A percentile compares a stretch with the other conserved stretches of the same genome.
Conservation (phyloP, 306 rosid genomes). For the Mimosa pudica region DNA sequence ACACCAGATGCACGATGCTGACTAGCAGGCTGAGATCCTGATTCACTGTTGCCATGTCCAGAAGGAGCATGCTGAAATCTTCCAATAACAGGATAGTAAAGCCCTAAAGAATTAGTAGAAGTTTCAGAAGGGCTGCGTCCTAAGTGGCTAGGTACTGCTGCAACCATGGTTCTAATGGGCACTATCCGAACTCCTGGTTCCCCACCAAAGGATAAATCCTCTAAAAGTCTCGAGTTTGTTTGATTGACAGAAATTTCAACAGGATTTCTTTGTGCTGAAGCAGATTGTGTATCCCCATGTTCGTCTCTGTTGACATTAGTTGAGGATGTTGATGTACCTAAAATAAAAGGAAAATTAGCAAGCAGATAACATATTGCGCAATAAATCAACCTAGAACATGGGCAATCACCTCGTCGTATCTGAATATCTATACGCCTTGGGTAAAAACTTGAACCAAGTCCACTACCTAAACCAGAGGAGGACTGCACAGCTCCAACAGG, state of each 20-base stretch:
- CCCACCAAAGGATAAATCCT: slow-evolving; percentile 53
- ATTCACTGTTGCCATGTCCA: slow-evolving; percentile 58
- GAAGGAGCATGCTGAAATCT: slow-evolving; percentile 72
- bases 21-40: slow-evolving; percentile 59
- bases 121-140: slow-evolving; percentile 67
- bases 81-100: slow-evolving; percentile 86
- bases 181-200: slow-evolving; percentile 77
- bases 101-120: slow-evolving; percentile 74
- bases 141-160: slow-evolving; percentile 69
- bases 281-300: slow-evolving; percentile 52
- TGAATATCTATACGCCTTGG: slow-evolving; percentile 98
- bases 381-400: slow-evolving; percentile 22
- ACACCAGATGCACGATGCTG: slow-evolving; percentile 36
- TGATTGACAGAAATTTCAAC: slow-evolving; percentile 64
- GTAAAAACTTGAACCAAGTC: slow-evolving; percentile 62
- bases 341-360: slow-evolving; percentile 27
- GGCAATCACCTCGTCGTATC: slow-evolving; percentile 76
- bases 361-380: slow-evolving; percentile 20
- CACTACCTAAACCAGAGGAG: slow-evolving; percentile 66
- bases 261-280: slow-evolving; percentile 63
- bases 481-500: slow-evolving; percentile 80
- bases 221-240: slow-evolving; percentile 56
- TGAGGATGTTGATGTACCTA: slow-evolving; percentile 68
- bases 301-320: slow-evolving; percentile 64
- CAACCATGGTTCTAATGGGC: slow-evolving; percentile 90